Evolutionary conservation across 805 yeast species (phyloP).

Genomic region (Candida bentonensis): DNA sequence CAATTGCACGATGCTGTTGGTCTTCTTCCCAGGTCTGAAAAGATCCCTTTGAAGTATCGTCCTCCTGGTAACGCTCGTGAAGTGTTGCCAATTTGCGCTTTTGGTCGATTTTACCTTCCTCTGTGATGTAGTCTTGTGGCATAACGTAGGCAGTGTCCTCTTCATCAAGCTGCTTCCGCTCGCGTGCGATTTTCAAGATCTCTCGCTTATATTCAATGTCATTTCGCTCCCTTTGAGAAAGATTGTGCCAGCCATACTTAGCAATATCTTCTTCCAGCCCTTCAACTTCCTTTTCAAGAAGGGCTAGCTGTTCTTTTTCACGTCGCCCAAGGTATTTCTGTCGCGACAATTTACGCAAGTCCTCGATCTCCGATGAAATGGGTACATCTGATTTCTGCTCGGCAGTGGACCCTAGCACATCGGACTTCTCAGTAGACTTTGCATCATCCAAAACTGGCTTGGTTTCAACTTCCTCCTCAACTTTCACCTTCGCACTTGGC

Average conservation of each 20-base stretch:
- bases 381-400: neutral
- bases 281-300: constrained; percentile 33
- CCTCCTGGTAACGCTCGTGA: constrained; percentile 23
- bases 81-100: constrained; percentile 41
- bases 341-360: constrained; percentile 34
- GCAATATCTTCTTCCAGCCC: constrained; percentile 36
- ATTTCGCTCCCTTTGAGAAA: constrained; percentile 34
- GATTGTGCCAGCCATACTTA: constrained; percentile 38
- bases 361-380: constrained; percentile 13
- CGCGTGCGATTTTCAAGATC: constrained; percentile 30
- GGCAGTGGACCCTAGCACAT: neutral
- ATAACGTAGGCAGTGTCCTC: constrained; percentile 30
- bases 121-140: constrained; percentile 44
- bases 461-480: neutral
- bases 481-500: too few relatives aligned
- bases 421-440: constrained; percentile 8
- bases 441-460: constrained; percentile 6
- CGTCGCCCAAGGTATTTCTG: constrained; percentile 34
- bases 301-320: constrained; percentile 31
- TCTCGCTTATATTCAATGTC: constrained; percentile 40
- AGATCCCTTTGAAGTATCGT: constrained; percentile 9
- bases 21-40: constrained; percentile 37
- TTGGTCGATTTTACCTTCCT: constrained; percentile 37
- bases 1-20: constrained; percentile 32
- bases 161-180: constrained; percentile 25